Percentiles rank a stretch among this genome's conserved stretches.
These are phyloP conservation scores for Tulasnella sp. DNA, from an alignment of 768 basidiomycete genomes.

Conservation along the genomic window DNA sequence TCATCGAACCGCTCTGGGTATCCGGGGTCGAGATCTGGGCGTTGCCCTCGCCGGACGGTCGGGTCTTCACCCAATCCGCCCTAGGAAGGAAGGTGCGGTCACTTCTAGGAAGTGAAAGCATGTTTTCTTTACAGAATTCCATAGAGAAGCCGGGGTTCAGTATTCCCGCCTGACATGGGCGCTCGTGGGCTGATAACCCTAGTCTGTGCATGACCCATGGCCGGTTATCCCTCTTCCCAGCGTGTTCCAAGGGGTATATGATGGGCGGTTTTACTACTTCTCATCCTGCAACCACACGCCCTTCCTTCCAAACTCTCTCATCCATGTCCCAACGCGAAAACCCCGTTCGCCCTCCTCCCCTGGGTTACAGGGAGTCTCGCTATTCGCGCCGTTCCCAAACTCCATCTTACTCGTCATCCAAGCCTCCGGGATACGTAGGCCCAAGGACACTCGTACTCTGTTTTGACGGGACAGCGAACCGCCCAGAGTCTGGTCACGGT, in stretches of 20 bases:
- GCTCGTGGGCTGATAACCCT: background rate
- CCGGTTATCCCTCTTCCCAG: background rate
- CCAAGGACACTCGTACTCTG: background rate
- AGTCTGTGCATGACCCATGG: background rate
- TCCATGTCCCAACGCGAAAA: background rate
- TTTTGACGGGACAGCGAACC: slow-evolving; percentile 8
- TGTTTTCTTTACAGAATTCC: background rate
- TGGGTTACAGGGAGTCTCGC: background rate
- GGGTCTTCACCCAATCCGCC: background rate
- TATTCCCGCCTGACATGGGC: background rate
- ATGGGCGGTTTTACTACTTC: background rate
- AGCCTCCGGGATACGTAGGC: background rate
- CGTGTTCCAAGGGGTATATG: background rate
- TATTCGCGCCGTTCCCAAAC: background rate
- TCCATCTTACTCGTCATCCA: background rate
- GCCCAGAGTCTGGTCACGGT: background rate
- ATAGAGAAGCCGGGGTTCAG: background rate
- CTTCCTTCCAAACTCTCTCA: background rate
- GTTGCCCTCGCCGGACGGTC: background rate
- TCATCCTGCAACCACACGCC: background rate
- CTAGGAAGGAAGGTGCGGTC: background rate
- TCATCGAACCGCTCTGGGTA: background rate
- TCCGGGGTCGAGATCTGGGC: background rate
- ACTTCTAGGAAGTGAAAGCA: background rate
- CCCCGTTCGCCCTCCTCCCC: background rate